Conservation (phyloP, 2,329 filamentous ascomycete species). For the Rutstroemia sp. region DNA sequence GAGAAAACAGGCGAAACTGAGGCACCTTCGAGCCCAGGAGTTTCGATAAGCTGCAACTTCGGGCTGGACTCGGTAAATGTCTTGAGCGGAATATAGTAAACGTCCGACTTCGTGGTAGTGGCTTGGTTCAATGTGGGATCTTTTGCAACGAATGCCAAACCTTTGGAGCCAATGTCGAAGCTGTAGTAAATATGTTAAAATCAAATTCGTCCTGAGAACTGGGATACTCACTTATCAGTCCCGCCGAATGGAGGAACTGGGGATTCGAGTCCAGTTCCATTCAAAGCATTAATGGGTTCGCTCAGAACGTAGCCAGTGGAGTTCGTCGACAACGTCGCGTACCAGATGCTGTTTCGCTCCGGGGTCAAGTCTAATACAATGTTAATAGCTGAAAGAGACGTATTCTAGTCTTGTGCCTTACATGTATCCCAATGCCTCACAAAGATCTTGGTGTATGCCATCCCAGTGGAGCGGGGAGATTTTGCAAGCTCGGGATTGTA, state of each 20-base stretch:
- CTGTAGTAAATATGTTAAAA: conserved; percentile 6
- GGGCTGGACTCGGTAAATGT: conserved; percentile 16
- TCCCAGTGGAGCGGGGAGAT: conserved; percentile 13
- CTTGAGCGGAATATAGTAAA: conserved; percentile 20
- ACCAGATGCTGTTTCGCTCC: conserved; percentile 22
- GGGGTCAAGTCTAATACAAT: conserved; percentile 13
- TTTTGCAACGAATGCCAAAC: conserved; percentile 19
- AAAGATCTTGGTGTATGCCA: conserved; percentile 19
- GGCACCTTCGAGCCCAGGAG: conserved; percentile 19
- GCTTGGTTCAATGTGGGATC: conserved; percentile 17
- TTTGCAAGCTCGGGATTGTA: conserved; percentile 19
- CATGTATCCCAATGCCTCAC: conserved; percentile 24
- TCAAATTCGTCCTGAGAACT: not conserved
- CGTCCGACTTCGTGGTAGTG: conserved; percentile 19
- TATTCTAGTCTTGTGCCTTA: conserved; percentile 3
- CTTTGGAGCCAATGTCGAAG: conserved; percentile 16
- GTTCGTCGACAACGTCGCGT: conserved; percentile 15
- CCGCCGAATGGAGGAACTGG: conserved; percentile 18
- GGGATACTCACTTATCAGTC: conserved; percentile 15
- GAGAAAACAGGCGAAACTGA: conserved; percentile 53
- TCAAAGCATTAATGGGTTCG: conserved; percentile 21
- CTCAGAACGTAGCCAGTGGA: conserved; percentile 17
- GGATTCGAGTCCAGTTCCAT: conserved; percentile 21
- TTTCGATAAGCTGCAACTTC: conserved; percentile 12
- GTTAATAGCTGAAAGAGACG: not conserved